Base-by-base conservation (phyloP, 352 stramenopile genomes). In the Phytophthora agathidicida region DNA sequence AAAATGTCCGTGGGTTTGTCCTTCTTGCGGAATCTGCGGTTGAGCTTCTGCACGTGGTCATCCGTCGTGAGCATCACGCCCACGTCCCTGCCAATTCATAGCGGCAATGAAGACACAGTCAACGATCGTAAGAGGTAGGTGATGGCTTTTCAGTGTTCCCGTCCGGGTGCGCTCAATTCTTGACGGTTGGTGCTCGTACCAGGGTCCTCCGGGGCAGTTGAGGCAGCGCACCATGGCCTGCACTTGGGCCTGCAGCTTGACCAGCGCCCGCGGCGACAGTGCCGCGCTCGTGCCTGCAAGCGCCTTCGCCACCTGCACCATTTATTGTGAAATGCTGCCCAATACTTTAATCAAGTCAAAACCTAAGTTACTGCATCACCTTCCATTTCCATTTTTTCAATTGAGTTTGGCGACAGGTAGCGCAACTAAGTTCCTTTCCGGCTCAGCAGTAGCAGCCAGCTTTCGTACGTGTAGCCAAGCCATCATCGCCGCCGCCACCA, bases 1-100 rank as follows among this genome's bases (percentile, higher is more conserved):
- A 95, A 60, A 42, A 93, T 89, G 46, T 95, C 82, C 7, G 83
- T 95, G 7, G 83, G 71, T 28, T 86, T 89, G 60, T 95, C 77
- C 65, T 93, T 91, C 48, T 89, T 72, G 16, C 83, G 83, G 38
- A 75, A 87, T 49, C 65, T 75, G 24, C 73, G 77, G 51, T 95
- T 95, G 39, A 95, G 70, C 13, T 72, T 76, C 43, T 82, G 82
- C 30, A 95, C 87, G 61, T 93, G 83, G 16, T 75, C 58, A 46
- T 93, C 69, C 20, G 77, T 93, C 22, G 83, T 95, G 42, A 95
- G 71, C 76, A 92, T 89, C 30, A 95, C 73, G 19, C 81, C 80
- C 19, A 91, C 65, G 51, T 91, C 83, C 81, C 83, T 91, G 53
- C 22, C 1, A 33, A 33, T 14, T 35, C 16, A 14, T 26, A 52